phyloP scores from a whole-genome alignment of 139 green algal species.

The Coelastrella sp. region DNA sequence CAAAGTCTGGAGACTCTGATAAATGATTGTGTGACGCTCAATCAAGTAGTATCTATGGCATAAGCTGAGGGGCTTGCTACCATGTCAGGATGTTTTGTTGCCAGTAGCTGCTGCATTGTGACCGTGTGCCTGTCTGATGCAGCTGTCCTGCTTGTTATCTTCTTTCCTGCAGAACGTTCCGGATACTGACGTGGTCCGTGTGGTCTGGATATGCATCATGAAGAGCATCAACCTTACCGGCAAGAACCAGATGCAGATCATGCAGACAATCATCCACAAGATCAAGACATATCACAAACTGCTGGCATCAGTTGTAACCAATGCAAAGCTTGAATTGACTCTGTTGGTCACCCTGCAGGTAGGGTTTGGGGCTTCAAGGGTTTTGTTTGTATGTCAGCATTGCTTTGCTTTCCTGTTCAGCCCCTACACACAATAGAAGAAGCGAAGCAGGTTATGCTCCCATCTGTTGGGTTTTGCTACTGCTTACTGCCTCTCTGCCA shows the following conservation, averaged over 20 bases:
- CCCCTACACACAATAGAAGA: too few relatives aligned
- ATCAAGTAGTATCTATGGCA: background rate
- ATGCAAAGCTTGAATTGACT: constrained; percentile 85
- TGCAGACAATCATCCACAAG: constrained; percentile 71
- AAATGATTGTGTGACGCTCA: too few relatives aligned
- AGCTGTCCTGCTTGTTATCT: background rate
- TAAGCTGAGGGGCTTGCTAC: background rate
- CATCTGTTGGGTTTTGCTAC: too few relatives aligned
- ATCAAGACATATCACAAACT: constrained; percentile 87
- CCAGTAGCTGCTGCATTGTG: too few relatives aligned
- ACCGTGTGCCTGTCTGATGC: background rate
- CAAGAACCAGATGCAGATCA: constrained; percentile 95
- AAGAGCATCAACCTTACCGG: constrained; percentile 79
- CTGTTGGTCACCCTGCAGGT: constrained; percentile 87
- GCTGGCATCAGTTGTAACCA: constrained; percentile 73
- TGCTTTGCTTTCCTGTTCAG: constrained; percentile 81
- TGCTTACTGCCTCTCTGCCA: too few relatives aligned
- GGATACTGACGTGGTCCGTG: constrained; percentile 77
- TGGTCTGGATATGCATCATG: constrained; percentile 87
- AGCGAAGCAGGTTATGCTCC: too few relatives aligned
- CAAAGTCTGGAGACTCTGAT: too few relatives aligned
- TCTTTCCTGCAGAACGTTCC: constrained; percentile 34
- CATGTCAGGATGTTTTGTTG: too few relatives aligned
- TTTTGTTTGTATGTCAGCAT: constrained; percentile 92
- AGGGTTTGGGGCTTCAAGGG: constrained; percentile 89